These are phyloP conservation scores for Zygotorulaspora mrakii DNA, from an alignment of 1,139 yeast genomes.

Conservation along the genomic window DNA sequence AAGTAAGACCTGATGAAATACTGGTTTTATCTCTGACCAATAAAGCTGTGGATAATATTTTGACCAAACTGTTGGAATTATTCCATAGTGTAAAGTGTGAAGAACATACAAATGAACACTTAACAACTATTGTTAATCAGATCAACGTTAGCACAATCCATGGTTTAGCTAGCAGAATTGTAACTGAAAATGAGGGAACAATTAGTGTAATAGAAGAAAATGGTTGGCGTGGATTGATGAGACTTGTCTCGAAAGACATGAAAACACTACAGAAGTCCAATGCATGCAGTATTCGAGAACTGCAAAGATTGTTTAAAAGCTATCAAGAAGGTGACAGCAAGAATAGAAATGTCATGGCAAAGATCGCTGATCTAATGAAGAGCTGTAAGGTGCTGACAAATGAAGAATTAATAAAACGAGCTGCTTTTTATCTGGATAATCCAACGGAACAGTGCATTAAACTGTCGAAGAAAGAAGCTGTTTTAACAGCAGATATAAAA, in stretches of 20 bases:
- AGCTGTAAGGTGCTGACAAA: slow-evolving; percentile 42
- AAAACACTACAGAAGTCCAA: slow-evolving; percentile 16
- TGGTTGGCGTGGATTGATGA: slow-evolving; percentile 47
- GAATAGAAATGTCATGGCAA: slow-evolving; percentile 17
- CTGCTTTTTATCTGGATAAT: slow-evolving; percentile 24
- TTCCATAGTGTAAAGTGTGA: slow-evolving; percentile 36
- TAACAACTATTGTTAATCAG: slow-evolving; percentile 32
- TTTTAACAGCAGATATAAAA: slow-evolving; percentile 18
- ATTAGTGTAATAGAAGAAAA: slow-evolving; percentile 47
- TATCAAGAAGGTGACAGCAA: slow-evolving; percentile 30
- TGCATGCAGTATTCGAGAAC: slow-evolving; percentile 33
- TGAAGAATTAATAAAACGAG: slow-evolving; percentile 41
- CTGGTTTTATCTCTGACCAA: slow-evolving; percentile 68
- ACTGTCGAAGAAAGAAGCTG: slow-evolving; percentile 10
- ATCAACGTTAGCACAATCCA: slow-evolving; percentile 59
- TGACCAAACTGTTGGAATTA: slow-evolving; percentile 37
- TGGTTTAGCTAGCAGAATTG: slow-evolving; percentile 51
- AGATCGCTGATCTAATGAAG: slow-evolving; percentile 35
- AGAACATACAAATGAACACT: slow-evolving; percentile 9
- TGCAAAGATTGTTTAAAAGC: slow-evolving; percentile 39
- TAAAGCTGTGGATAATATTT: slow-evolving; percentile 57
- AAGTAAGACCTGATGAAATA: slow-evolving; percentile 50
- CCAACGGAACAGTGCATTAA: slow-evolving; percentile 6
- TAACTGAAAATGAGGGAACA: slow-evolving; percentile 42
- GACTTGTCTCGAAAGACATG: slow-evolving; percentile 28